Conservation (phyloP, 2,329 filamentous ascomycete species). For the Sporothrix brunneoviolacea region DNA sequence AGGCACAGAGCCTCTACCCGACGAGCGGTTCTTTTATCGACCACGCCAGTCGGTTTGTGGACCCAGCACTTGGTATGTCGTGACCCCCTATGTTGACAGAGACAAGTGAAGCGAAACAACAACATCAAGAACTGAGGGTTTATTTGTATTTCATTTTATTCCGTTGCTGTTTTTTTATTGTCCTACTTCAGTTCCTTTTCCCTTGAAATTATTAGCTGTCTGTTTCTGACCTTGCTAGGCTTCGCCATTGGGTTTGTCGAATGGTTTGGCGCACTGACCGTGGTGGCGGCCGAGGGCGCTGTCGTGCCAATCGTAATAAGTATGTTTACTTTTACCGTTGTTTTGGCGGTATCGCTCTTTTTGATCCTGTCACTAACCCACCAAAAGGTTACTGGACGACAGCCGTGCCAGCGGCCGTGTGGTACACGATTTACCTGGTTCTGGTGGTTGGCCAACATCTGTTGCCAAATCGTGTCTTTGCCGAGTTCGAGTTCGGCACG, state of each 20-base stretch:
- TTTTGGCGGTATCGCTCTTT: too few species aligned
- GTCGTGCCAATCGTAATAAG: slow-evolving; percentile 26
- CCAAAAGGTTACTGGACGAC: slow-evolving; percentile 38
- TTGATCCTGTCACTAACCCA: too few species aligned
- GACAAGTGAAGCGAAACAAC: too few species aligned
- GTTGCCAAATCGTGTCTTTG: slow-evolving; percentile 40
- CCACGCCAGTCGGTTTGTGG: slow-evolving; percentile 47
- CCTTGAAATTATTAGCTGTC: too few species aligned
- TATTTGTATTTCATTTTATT: too few species aligned
- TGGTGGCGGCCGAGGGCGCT: slow-evolving; percentile 15
- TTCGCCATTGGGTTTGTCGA: slow-evolving; percentile 50
- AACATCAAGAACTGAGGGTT: too few species aligned
- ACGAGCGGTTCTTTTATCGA: slow-evolving; percentile 49
- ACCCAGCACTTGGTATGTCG: slow-evolving; percentile 38
- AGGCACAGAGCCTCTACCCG: slow-evolving; percentile 31
- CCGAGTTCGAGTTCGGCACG: slow-evolving; percentile 29
- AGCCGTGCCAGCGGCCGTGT: slow-evolving; percentile 39
- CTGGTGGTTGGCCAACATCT: slow-evolving; percentile 30
- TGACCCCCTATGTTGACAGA: too few species aligned
- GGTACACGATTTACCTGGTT: slow-evolving; percentile 27
- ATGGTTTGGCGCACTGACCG: slow-evolving; percentile 34
- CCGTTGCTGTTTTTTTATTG: too few species aligned
- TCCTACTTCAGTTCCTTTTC: too few species aligned
- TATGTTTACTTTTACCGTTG: too few species aligned
- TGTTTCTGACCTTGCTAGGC: too few species aligned